Evolutionary conservation across 306 rosid species (phyloP), one percentile per base, ranked within the genome.

Genomic region (Vigna unguiculata): DNA sequence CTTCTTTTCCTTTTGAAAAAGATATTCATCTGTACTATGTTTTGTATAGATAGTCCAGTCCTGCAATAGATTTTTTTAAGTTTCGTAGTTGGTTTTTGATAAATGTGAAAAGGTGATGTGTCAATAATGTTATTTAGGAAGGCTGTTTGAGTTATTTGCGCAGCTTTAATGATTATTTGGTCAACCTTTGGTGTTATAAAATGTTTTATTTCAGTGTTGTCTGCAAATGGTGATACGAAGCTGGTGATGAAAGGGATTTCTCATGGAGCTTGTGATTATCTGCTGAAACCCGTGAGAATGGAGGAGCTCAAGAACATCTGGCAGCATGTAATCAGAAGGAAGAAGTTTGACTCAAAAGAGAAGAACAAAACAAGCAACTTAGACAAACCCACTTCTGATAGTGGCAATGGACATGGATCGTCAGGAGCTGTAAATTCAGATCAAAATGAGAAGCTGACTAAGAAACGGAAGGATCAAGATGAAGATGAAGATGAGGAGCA

Each of bases 181-280:
- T 15, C 43, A 73, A 65, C 74, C 8, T 64, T 54, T 75, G 22
- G 41, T 57, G 58, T 9, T 74, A 68, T 63, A 11, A 70, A 83
- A 76, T 77, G 69, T 71, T 54, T 76, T 57, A 72, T 80, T 76
- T 12, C 83, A 96, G 98, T 96, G 99, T 84, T 96, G 84, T 96
- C 99, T 58, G 88, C 82, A 61, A 88, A 96, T 74, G 96, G 96
- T 14, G 98, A 93, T 82, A 70, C 85, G 4, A 88, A 91, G 85
- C 89, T 92, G 80, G 98, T 96, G 80, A 92, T 92, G 99, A 96
- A 96, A 83, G 99, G 99, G 64, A 87, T 92, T 80, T 72, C 91
- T n/a, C 99, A 96, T 57, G 99, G 99, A 32, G 99, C 99, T 47
- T 96, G 99, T 49, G 98, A 96, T 82, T 96, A 96, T 88, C 85